A percentile compares a stretch with the other conserved stretches of the same genome.
phyloP scores from a whole-genome alignment of 2,329 filamentous ascomycete species.

The Colletotrichum lupini region DNA sequence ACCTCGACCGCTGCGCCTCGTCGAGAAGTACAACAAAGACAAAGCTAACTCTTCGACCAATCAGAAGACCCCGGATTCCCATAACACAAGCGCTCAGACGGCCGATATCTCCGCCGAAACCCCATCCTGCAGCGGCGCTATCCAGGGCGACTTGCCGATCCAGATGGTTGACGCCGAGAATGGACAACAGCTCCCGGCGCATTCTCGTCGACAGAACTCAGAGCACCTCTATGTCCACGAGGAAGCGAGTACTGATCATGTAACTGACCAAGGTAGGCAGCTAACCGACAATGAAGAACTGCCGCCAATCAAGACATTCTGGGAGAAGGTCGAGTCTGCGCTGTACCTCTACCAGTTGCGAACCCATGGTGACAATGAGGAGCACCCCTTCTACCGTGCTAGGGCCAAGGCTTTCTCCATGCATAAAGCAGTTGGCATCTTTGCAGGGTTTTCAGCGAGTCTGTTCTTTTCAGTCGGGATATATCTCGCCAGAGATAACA shows the following conservation, averaged over 20 bases:
- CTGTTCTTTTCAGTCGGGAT: neutral
- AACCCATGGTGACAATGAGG: neutral
- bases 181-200: neutral
- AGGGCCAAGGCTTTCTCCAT: neutral
- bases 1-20: neutral
- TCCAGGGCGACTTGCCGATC: neutral
- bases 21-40: neutral
- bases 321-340: neutral
- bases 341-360: neutral
- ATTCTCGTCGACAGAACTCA: neutral
- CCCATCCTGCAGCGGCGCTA: neutral
- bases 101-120: neutral
- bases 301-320: neutral
- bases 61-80: too few relatives aligned
- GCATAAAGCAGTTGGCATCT: neutral
- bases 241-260: neutral
- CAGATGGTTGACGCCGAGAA: neutral
- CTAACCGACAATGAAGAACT: neutral
- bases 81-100: neutral
- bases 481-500: neutral
- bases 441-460: neutral
- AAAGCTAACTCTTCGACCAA: neutral
- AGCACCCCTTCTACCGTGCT: neutral
- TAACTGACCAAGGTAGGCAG: neutral
- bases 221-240: neutral